These are phyloP conservation scores for Plantago elongata DNA, from an alignment of 257 asterid genomes.

Conservation along the genomic window DNA sequence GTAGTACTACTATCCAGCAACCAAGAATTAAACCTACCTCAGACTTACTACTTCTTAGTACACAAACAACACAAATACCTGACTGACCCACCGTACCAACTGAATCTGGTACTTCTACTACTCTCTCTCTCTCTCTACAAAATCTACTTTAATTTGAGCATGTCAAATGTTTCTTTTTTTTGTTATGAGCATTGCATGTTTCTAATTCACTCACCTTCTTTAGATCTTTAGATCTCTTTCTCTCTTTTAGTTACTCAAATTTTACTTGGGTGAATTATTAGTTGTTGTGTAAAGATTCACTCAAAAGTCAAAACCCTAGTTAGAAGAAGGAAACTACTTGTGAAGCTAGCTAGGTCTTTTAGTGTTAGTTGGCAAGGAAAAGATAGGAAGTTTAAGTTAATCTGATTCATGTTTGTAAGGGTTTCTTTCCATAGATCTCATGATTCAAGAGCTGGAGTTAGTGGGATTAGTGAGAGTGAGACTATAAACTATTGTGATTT, in stretches of 20 bases:
- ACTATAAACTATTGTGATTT: constrained; percentile 5
- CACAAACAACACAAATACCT: background rate
- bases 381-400: constrained; percentile 2
- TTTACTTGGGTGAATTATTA: background rate
- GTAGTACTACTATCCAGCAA: background rate
- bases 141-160: background rate
- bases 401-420: constrained; percentile 1
- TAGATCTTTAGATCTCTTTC: constrained; percentile 19
- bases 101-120: background rate
- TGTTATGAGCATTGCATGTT: background rate
- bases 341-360: background rate
- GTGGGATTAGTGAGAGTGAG: too few relatives aligned
- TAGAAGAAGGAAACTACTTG: background rate
- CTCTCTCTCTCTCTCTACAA: background rate
- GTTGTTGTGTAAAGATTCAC: background rate
- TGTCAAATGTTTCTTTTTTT: background rate
- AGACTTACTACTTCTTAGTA: background rate
- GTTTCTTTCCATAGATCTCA: constrained; percentile 19
- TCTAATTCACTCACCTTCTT: background rate
- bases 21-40: background rate
- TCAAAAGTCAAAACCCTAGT: background rate
- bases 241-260: background rate
- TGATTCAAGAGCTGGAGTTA: background rate
- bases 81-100: constrained; percentile 3
- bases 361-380: background rate